These are phyloP conservation scores for Shiraia bambusicola DNA, from an alignment of 2,329 filamentous ascomycete species.

Conservation along the genomic window DNA sequence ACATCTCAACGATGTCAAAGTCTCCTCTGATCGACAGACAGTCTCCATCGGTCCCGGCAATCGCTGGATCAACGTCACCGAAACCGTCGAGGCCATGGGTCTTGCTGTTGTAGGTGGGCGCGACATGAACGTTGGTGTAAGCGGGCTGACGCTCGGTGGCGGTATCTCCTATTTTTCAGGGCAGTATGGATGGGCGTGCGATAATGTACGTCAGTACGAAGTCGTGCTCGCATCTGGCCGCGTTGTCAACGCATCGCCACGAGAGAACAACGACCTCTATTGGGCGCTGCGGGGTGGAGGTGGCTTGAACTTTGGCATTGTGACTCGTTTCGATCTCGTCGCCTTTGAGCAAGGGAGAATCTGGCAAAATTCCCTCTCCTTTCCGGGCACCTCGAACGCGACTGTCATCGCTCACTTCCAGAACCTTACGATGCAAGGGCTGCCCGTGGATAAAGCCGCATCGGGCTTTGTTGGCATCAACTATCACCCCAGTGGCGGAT, in stretches of 20 bases:
- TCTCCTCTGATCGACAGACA: slow-evolving; percentile 22
- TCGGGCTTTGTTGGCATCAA: too few species aligned
- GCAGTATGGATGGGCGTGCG: slow-evolving; percentile 26
- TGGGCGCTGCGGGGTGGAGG: slow-evolving; percentile 42
- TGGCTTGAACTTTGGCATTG: slow-evolving; percentile 39
- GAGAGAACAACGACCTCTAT: slow-evolving; percentile 43
- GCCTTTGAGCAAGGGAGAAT: slow-evolving; percentile 29
- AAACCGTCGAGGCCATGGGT: slow-evolving; percentile 27
- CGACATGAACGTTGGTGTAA: slow-evolving; percentile 13
- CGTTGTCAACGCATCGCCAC: slow-evolving; percentile 15
- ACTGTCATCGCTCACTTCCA: too few species aligned
- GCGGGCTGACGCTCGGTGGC: slow-evolving; percentile 23
- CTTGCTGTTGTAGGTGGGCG: slow-evolving; percentile 36
- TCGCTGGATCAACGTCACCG: slow-evolving; percentile 40
- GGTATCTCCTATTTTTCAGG: slow-evolving; percentile 30
- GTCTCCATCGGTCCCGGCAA: slow-evolving; percentile 36
- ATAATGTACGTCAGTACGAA: slow-evolving; percentile 41
- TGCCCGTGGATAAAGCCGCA: too few species aligned
- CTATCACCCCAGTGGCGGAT: too few species aligned
- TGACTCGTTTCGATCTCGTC: slow-evolving; percentile 29
- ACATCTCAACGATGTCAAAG: slow-evolving; percentile 23
- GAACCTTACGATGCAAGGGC: too few species aligned
- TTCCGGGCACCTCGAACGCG: too few species aligned
- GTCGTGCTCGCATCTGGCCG: slow-evolving; percentile 23
- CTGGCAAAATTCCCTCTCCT: too few species aligned